Evolutionary conservation across 768 basidiomycete species (phyloP).

Genomic region (Macrolepiota fuliginosa): DNA sequence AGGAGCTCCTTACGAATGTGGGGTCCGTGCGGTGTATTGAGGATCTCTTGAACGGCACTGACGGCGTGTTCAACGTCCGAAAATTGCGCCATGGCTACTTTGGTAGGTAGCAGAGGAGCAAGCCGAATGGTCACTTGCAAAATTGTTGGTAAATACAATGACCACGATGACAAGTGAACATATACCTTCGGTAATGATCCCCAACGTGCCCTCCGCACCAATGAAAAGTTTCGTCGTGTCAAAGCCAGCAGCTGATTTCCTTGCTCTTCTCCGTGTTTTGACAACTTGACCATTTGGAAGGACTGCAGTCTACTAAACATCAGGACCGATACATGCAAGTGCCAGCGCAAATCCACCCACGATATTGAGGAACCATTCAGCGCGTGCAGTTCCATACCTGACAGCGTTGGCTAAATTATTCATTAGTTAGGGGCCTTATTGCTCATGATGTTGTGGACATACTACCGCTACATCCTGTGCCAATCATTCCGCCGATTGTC

Average conservation of each 20-base stretch:
- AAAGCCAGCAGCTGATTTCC: conserved; percentile 87
- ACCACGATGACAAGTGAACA: not conserved
- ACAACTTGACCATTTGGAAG: conserved; percentile 84
- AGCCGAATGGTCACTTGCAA: conserved; percentile 73
- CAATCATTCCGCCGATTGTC: conserved; percentile 89
- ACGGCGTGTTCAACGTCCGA: conserved; percentile 76
- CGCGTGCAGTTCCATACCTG: conserved; percentile 84
- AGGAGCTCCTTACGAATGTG: conserved; percentile 61
- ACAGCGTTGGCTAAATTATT: conserved; percentile 67
- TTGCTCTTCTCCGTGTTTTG: conserved; percentile 75
- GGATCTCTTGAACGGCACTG: conserved; percentile 77
- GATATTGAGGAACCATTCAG: conserved; percentile 84
- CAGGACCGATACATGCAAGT: not conserved
- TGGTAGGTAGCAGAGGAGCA: conserved; percentile 76
- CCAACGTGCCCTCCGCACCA: conserved; percentile 87
- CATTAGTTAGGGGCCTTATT: not conserved
- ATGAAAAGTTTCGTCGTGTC: conserved; percentile 88
- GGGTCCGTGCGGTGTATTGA: conserved; percentile 63
- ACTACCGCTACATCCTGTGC: conserved; percentile 85
- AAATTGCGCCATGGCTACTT: conserved; percentile 88
- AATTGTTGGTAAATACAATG: not conserved
- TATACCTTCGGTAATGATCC: conserved; percentile 83
- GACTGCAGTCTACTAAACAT: conserved; percentile 64
- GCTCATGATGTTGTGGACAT: conserved; percentile 28
- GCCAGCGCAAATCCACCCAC: conserved; percentile 36